Conservation (phyloP, 768 basidiomycete species). For the Tulasnella sp. region DNA sequence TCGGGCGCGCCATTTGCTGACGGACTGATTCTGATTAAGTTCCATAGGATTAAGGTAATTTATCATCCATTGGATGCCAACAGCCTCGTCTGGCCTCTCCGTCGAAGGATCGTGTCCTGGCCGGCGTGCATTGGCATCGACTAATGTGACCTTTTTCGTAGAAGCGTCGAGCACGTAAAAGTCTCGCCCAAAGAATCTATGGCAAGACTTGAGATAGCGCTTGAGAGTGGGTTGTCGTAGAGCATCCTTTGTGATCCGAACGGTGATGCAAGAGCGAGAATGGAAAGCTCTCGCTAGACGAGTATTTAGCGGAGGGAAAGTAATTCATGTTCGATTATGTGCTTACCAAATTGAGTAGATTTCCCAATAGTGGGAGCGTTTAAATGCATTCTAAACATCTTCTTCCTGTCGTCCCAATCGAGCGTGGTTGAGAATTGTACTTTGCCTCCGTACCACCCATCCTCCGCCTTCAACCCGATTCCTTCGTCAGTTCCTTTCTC, state of each 20-base stretch:
- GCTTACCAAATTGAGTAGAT: constrained; percentile 9
- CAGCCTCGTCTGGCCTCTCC: neutral
- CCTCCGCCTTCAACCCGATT: neutral
- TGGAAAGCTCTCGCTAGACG: neutral
- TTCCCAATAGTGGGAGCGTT: neutral
- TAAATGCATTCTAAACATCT: neutral
- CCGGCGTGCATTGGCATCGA: neutral
- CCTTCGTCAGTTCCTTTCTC: neutral
- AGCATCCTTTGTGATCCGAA: neutral
- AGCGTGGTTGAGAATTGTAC: neutral
- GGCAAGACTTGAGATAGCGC: neutral
- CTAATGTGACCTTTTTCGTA: neutral
- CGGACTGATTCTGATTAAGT: neutral
- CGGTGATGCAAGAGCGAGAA: neutral
- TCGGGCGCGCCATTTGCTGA: constrained; percentile 4
- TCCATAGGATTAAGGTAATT: constrained; percentile 2
- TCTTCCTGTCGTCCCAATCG: neutral
- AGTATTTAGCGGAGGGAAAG: too few relatives aligned
- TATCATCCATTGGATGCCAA: neutral
- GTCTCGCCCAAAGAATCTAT: neutral
- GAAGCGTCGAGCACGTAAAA: neutral
- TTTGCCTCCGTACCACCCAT: constrained; percentile 1
- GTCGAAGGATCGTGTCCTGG: neutral
- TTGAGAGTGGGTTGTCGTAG: neutral
- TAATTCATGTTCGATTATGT: too few relatives aligned